Evolutionary conservation across 345 rosid genomes (phyloP).

Genomic region (Excoecaria cochinchinensis): DNA sequence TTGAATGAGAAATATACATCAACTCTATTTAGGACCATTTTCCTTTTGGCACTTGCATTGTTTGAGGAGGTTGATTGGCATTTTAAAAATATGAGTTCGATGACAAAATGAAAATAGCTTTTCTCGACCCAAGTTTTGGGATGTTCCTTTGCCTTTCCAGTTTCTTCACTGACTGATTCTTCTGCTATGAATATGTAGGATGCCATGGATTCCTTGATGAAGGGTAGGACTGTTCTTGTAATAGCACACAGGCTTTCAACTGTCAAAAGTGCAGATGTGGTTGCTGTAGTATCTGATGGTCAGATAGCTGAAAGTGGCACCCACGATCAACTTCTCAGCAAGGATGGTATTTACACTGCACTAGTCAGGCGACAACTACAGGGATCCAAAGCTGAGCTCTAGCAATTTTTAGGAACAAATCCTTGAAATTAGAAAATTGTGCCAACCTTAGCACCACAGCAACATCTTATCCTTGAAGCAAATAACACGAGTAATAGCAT

Average conservation of each 20-base stretch:
- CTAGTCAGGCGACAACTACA: slow-evolving; percentile 73
- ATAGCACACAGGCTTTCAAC: slow-evolving; percentile 96
- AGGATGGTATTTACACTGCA: slow-evolving; percentile 57
- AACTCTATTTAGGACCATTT: too few species aligned
- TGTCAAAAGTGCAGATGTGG: slow-evolving; percentile 75
- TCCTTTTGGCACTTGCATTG: too few species aligned
- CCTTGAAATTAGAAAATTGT: neutral
- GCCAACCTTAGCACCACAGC: neutral
- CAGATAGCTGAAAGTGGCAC: slow-evolving; percentile 50
- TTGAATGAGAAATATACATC: too few species aligned
- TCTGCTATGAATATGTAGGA: slow-evolving; percentile 42
- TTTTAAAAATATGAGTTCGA: neutral
- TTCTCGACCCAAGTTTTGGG: neutral
- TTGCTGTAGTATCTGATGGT: slow-evolving; percentile 85
- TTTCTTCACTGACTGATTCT: neutral
- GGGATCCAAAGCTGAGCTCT: slow-evolving; percentile 22
- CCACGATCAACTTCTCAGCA: slow-evolving; percentile 44
- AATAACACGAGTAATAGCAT: neutral
- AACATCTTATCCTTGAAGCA: neutral
- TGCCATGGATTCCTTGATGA: slow-evolving; percentile 96
- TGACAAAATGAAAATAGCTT: neutral
- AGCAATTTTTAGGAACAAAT: neutral
- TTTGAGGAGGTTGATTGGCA: neutral
- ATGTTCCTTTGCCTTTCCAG: neutral
- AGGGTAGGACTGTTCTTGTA: slow-evolving; percentile 87